These are phyloP conservation scores for Magnusiomyces sp. DNA, from an alignment of 1,139 yeast genomes.

Conservation along the genomic window DNA sequence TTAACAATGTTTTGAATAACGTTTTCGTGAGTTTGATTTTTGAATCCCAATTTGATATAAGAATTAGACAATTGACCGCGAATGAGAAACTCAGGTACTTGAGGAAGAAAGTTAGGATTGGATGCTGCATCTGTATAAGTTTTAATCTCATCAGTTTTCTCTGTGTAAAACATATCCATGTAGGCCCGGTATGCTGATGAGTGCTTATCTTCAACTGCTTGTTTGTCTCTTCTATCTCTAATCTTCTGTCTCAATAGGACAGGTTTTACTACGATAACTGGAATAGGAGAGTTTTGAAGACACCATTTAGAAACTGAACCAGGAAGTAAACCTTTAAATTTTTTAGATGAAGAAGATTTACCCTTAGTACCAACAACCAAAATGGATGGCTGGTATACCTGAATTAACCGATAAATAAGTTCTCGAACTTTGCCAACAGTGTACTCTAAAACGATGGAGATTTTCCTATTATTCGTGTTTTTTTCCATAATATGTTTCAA, in stretches of 20 bases:
- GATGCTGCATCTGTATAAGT: not conserved
- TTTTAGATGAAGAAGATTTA: slow-evolving; percentile 30
- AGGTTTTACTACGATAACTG: slow-evolving; percentile 61
- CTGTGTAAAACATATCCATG: slow-evolving; percentile 11
- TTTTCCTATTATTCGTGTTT: slow-evolving; percentile 30
- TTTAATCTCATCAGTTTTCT: not conserved
- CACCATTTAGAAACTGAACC: slow-evolving; percentile 49
- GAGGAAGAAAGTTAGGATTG: not conserved
- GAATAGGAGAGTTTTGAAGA: slow-evolving; percentile 57
- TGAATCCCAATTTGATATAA: not conserved
- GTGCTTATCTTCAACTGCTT: slow-evolving; percentile 19
- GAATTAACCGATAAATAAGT: slow-evolving; percentile 43
- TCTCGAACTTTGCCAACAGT: slow-evolving; percentile 56
- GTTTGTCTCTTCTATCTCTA: slow-evolving; percentile 30
- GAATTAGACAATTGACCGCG: not conserved
- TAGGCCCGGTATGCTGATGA: slow-evolving; percentile 11
- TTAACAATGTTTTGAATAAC: not conserved
- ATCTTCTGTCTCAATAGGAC: slow-evolving; percentile 34
- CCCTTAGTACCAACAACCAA: slow-evolving; percentile 57
- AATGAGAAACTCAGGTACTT: not conserved
- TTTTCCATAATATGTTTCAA: slow-evolving; percentile 40
- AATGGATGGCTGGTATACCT: slow-evolving; percentile 56
- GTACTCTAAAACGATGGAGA: slow-evolving; percentile 49
- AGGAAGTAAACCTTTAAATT: slow-evolving; percentile 41
- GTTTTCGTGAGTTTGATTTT: not conserved